phyloP scores from a whole-genome alignment of 169 alveolate genomes.

The Plasmodium adleri region DNA sequence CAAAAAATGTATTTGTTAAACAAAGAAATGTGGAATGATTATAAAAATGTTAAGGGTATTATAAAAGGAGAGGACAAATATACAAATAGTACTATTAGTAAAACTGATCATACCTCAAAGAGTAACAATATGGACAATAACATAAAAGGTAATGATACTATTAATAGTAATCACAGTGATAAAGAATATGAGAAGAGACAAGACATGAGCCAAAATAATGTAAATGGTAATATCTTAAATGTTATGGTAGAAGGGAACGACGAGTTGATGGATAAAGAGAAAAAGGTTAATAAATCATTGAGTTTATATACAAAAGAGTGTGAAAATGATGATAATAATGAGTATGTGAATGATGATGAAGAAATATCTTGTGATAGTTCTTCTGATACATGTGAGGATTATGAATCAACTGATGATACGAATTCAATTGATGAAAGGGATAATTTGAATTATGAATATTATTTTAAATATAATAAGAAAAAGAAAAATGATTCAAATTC shows the following conservation, averaged over 20 bases:
- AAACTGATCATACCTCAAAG: too few species aligned
- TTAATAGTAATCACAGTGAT: too few species aligned
- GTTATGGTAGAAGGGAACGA: background rate
- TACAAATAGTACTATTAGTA: too few species aligned
- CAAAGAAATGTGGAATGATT: too few species aligned
- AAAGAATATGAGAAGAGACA: background rate
- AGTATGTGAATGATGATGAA: constrained; percentile 10
- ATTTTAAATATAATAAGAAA: constrained; percentile 28
- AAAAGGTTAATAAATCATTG: too few species aligned
- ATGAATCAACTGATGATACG: constrained; percentile 1
- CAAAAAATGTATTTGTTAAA: too few species aligned
- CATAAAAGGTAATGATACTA: too few species aligned
- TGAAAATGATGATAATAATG: background rate
- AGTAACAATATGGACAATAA: too few species aligned
- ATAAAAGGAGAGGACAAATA: too few species aligned
- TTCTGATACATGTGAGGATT: background rate
- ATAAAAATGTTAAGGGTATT: too few species aligned
- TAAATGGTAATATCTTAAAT: background rate
- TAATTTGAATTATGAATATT: background rate
- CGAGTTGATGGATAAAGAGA: too few species aligned
- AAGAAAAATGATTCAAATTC: constrained; percentile 21
- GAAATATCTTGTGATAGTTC: background rate
- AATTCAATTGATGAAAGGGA: constrained; percentile 4
- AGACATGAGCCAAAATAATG: background rate
- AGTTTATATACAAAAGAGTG: background rate